These are phyloP conservation scores for Thermomucor indicae-seudaticae DNA, from an alignment of 371 early-diverging fungal genomes.

Conservation along the genomic window DNA sequence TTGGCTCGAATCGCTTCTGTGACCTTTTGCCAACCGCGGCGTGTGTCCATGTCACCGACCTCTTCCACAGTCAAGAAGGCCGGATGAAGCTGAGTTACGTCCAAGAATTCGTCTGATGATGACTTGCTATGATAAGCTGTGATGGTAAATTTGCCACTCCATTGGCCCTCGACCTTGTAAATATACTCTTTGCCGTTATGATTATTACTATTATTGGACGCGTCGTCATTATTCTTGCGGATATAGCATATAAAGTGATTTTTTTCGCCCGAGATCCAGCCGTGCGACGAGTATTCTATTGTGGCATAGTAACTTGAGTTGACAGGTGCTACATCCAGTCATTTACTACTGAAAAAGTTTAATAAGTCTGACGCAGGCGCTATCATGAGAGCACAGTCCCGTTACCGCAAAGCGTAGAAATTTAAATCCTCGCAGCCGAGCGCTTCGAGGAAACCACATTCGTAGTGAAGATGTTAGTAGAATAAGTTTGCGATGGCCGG, in stretches of 20 bases:
- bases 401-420: too few relatives aligned
- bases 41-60: conserved; percentile 59
- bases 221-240: conserved; percentile 21
- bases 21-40: conserved; percentile 64
- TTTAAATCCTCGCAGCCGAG: too few relatives aligned
- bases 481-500: not conserved
- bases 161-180: conserved; percentile 60
- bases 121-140: conserved; percentile 39
- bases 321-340: too few relatives aligned
- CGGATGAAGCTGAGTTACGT: conserved; percentile 36
- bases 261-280: conserved; percentile 73
- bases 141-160: conserved; percentile 55
- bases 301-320: conserved; percentile 45
- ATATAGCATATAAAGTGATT: conserved; percentile 62
- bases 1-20: conserved; percentile 59
- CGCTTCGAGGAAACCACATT: too few relatives aligned
- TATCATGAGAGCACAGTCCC: too few relatives aligned
- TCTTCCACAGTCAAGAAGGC: conserved; percentile 31
- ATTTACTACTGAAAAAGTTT: too few relatives aligned
- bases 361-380: too few relatives aligned
- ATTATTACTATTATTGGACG: too few relatives aligned
- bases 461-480: too few relatives aligned
- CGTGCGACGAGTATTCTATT: conserved; percentile 67
- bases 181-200: conserved; percentile 38
- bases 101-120: conserved; percentile 46